Conservation (phyloP, 2,329 filamentous ascomycete genomes). For the Laburnicola sp. region DNA sequence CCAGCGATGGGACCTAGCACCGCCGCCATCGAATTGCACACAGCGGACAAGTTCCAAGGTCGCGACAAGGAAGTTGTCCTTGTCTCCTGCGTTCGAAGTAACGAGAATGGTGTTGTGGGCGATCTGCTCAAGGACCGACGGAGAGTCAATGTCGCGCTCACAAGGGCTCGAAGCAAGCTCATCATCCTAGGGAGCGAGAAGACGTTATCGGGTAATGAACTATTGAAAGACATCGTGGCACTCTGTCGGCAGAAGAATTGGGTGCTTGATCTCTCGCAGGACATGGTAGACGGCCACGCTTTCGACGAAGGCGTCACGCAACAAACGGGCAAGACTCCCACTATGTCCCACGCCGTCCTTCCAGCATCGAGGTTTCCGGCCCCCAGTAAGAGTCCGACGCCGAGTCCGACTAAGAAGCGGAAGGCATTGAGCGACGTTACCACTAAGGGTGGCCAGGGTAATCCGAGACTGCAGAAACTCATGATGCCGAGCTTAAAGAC, state of each 20-base stretch:
- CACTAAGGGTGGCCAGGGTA: constrained; percentile 9
- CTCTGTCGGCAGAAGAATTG: constrained; percentile 79
- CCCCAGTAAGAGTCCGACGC: constrained; percentile 12
- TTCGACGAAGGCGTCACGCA: constrained; percentile 63
- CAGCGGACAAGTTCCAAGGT: constrained; percentile 94
- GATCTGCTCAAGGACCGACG: constrained; percentile 90
- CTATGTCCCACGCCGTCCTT: neutral
- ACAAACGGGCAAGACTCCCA: constrained; percentile 19
- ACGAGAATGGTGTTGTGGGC: constrained; percentile 79
- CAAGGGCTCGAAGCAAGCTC: constrained; percentile 87
- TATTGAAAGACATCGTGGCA: constrained; percentile 74
- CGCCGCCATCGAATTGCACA: constrained; percentile 82
- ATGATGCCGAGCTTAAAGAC: constrained; percentile 23
- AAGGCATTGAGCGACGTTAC: constrained; percentile 33
- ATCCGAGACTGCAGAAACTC: constrained; percentile 21
- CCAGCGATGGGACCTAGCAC: constrained; percentile 16
- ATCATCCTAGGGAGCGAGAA: constrained; percentile 80
- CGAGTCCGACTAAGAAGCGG: constrained; percentile 41
- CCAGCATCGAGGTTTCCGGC: neutral
- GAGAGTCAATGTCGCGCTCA: constrained; percentile 93
- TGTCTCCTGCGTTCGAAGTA: constrained; percentile 83
- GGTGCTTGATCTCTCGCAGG: constrained; percentile 71
- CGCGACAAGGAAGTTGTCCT: constrained; percentile 93
- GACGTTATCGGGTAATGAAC: constrained; percentile 71
- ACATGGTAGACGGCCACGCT: constrained; percentile 67